Evolutionary conservation across 805 yeast genomes (phyloP).

Genomic region (Zygoascus bituminiphila): DNA sequence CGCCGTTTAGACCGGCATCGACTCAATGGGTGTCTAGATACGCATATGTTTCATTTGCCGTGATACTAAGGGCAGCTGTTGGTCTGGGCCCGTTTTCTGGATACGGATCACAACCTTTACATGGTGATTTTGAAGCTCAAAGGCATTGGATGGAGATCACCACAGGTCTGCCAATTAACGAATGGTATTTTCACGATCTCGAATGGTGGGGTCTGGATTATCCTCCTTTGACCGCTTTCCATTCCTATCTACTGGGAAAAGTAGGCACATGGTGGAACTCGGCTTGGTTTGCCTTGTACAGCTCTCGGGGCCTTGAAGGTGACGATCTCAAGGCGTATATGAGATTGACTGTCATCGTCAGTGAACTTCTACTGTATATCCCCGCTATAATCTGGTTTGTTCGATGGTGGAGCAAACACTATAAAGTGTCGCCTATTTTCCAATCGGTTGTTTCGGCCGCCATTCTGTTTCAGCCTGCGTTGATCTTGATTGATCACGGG

Average conservation of each 20-base stretch:
- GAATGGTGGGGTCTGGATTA: conserved; percentile 96
- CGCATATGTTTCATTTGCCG: conserved; percentile 46
- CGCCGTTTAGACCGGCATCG: conserved; percentile 69
- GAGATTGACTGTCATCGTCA: conserved; percentile 69
- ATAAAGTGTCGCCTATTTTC: conserved; percentile 53
- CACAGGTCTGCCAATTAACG: conserved; percentile 53
- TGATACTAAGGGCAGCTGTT: conserved; percentile 72
- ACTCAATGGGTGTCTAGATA: conserved; percentile 89
- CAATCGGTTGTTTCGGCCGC: conserved; percentile 71
- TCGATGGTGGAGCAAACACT: conserved; percentile 56
- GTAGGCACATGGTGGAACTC: conserved; percentile 58
- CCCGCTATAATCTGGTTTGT: conserved; percentile 74
- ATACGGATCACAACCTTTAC: conserved; percentile 57
- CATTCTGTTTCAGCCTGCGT: conserved; percentile 75
- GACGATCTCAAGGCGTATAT: conserved; percentile 66
- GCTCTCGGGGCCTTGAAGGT: conserved; percentile 70
- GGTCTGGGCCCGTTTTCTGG: conserved; percentile 91
- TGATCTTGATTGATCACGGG: conserved; percentile 87
- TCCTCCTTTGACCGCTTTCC: conserved; percentile 94
- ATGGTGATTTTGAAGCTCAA: conserved; percentile 97
- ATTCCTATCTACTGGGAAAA: conserved; percentile 68
- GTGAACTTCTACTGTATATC: conserved; percentile 65
- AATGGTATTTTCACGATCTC: conserved; percentile 88
- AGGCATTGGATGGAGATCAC: conserved; percentile 97
- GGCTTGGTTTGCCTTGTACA: conserved; percentile 65